Evolutionary conservation across 345 rosid species (phyloP), one percentile per base, ranked within the genome.

Genomic region (Gossypium sturtianum): DNA sequence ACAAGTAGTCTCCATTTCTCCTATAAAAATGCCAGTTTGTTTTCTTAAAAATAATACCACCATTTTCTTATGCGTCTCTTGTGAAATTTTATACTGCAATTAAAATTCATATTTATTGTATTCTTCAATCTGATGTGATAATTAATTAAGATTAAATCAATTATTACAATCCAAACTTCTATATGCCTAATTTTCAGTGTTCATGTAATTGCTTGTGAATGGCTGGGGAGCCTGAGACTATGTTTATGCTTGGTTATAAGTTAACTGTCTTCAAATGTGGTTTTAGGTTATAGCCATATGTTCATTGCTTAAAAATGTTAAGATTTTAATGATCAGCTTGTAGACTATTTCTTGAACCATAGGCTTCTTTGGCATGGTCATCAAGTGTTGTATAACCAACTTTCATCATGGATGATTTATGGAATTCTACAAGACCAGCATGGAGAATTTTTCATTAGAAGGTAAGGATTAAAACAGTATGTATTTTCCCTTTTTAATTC

Each of bases 341-440:
- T 41, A 71, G 68, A 67, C 75, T 58, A 65, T 45, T 63, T 77
- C 6, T 44, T 70, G 47, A 54, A 71, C 60, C 69, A 66, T 76
- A 94, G 98, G 89, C 98, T 94, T 83, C 94, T 91, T 82, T 94
- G 98, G 98, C 97, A 94, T 66, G 98, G 97, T 70, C 98, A 93
- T 82, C 98, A 93, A 77, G 96, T 94, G 75, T 81, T 94, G 91
- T 92, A 91, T 80, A 91, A 88, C 83, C 98, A 93, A 75, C 98
- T 94, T 72, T 97, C 97, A 0, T 87, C 98, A 72, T 92, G 98
- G 98, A 88, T 91, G 94, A 90, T 94, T 68, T 93, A 92, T 83
- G 98, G 98, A 75, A 92, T 94, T 84, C 93, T 91, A 79, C 98
- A 94, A 82, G 98, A 92, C 81, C 93, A 91, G 79, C 92, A 92